Evolutionary conservation across 1,139 yeast species (phyloP), one percentile per base, ranked within the genome.

Genomic region (Debaryomycetaceae sp.): DNA sequence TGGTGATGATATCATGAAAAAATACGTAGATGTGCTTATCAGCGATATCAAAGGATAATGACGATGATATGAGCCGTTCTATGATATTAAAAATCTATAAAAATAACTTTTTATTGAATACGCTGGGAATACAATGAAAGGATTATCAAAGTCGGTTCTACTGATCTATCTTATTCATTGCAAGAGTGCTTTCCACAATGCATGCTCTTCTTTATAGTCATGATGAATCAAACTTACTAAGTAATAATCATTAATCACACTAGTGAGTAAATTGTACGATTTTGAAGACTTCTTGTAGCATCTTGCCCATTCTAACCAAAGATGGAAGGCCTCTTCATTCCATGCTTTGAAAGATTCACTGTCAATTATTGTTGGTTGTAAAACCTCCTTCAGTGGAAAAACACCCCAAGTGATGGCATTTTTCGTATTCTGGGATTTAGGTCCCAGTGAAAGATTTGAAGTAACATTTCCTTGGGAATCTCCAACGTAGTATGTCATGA

Each of bases 401-500:
- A 87, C 95, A 46, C 97, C 97, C 97, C 97, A 93, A 0, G 98
- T 93, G 7, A 93, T 95, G 23, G 95, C 96, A 54, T 84, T 83
- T 54, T 71, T 73, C 45, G 71, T 65, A 43, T 60, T 60, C 46
- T 60, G 68, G n/a, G 55, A 49, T 37, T 58, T 54, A 1, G 52
- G 51, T 0, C 58, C 61, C 6, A 58, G 42, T 0, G 75, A 74
- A 58, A 86, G 66, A 54, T 86, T 87, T 4, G 91, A 78, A 31
- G 72, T 68, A 50, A 88, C 80, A n/a, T 66, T 59, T 1, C 84
- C 84, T 3, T 65, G 51, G 37, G 77, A 59, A 59, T 84, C 89
- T 37, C 95, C 91, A 33, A 78, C 75, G 62, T 85, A 91, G 63
- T 83, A 90, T 7, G 90, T 81, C 24, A 83, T 71, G n/a, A 69